phyloP scores from a whole-genome alignment of 352 stramenopile genomes.

The Pythium plurisporium region DNA sequence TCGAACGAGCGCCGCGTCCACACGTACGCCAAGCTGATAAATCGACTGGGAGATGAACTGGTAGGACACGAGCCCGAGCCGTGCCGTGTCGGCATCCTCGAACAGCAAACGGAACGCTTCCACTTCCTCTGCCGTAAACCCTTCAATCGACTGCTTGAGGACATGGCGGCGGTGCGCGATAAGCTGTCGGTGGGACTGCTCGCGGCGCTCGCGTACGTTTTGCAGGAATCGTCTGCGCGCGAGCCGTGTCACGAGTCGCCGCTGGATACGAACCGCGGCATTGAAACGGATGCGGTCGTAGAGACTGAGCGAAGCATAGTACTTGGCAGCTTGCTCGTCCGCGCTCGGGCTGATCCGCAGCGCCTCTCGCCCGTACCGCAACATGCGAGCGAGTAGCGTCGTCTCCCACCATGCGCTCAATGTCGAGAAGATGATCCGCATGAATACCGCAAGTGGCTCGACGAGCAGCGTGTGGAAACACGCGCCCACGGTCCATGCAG shows the following conservation, averaged over 20 bases:
- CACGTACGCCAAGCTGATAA: conserved; percentile 66
- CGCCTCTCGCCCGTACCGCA: conserved; percentile 39
- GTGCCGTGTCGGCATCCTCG: conserved; percentile 47
- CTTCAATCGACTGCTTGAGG: conserved; percentile 47
- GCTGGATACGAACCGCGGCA: conserved; percentile 61
- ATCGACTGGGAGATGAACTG: conserved; percentile 63
- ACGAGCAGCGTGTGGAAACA: conserved; percentile 42
- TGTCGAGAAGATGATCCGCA: conserved; percentile 41
- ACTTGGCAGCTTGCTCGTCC: conserved; percentile 18
- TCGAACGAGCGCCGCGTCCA: conserved; percentile 40
- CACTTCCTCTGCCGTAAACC: conserved; percentile 65
- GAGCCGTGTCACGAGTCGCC: conserved; percentile 49
- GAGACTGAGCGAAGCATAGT: conserved; percentile 51
- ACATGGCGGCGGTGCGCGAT: conserved; percentile 32
- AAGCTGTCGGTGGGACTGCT: conserved; percentile 36
- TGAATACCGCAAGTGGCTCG: conserved; percentile 53
- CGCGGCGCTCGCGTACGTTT: conserved; percentile 35
- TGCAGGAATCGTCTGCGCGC: conserved; percentile 48
- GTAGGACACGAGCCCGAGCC: conserved; percentile 63
- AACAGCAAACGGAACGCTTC: conserved; percentile 65
- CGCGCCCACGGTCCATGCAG: conserved; percentile 42
- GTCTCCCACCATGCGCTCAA: conserved; percentile 52
- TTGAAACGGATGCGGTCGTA: conserved; percentile 72
- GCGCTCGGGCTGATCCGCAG: conserved; percentile 46
- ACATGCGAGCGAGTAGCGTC: conserved; percentile 35